These are phyloP conservation scores for Talaromyces thailandensis DNA, from an alignment of 495 filamentous ascomycete genomes.

Conservation along the genomic window DNA sequence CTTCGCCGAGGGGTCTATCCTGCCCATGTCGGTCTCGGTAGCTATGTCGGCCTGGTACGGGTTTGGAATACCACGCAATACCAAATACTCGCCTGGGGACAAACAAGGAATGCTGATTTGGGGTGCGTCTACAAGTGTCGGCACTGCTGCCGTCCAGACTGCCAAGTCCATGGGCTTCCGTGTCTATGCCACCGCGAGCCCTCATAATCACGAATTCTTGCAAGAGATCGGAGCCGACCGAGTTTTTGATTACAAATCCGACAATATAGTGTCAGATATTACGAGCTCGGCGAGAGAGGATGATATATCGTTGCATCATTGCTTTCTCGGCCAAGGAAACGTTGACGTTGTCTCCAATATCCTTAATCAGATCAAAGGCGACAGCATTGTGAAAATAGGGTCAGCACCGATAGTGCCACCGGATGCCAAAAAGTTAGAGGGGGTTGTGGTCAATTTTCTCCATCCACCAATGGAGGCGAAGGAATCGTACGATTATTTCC, in stretches of 20 bases:
- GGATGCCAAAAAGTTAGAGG: slow-evolving; percentile 17
- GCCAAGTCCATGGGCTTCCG: slow-evolving; percentile 12
- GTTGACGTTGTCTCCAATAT: slow-evolving; percentile 16
- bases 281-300: slow-evolving; percentile 23
- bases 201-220: slow-evolving; percentile 30
- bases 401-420: slow-evolving; percentile 18
- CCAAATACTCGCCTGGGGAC: too few relatives aligned
- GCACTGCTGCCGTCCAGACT: too few relatives aligned
- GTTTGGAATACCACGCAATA: slow-evolving; percentile 18
- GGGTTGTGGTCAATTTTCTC: slow-evolving; percentile 21
- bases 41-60: slow-evolving; percentile 22
- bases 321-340: slow-evolving; percentile 19
- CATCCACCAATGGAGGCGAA: slow-evolving; percentile 15
- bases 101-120: too few relatives aligned
- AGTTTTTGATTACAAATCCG: slow-evolving; percentile 34
- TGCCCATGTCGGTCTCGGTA: slow-evolving; percentile 28
- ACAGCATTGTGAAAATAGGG: slow-evolving; percentile 19
- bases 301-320: slow-evolving; percentile 19
- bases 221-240: slow-evolving; percentile 32
- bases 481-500: slow-evolving; percentile 17
- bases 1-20: slow-evolving; percentile 29
- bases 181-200: slow-evolving; percentile 37
- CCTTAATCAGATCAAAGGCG: slow-evolving; percentile 21
- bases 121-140: too few relatives aligned
- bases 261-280: slow-evolving; percentile 28